Conservation (phyloP, 495 filamentous ascomycete genomes). For the Baudoinia panamericana region DNA sequence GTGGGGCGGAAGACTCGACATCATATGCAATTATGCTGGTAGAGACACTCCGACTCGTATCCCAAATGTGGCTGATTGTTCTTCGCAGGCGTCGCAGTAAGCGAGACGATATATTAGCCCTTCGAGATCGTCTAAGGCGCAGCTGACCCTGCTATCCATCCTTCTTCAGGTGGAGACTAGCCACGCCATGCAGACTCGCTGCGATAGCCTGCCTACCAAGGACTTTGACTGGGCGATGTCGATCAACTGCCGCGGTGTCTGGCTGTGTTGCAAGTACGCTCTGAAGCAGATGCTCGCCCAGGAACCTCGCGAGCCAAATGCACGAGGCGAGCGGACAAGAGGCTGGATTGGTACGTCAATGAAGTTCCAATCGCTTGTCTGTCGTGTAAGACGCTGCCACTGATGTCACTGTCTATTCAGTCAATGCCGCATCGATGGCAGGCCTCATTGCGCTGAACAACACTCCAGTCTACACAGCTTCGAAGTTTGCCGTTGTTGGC, state of each 20-base stretch:
- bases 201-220: constrained; percentile 2
- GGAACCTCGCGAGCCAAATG: constrained; percentile 16
- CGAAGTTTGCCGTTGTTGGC: constrained; percentile 17
- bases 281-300: constrained; percentile 22
- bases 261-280: constrained; percentile 20
- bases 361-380: too few species aligned
- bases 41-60: not conserved
- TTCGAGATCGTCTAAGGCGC: not conserved
- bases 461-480: constrained; percentile 4
- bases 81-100: not conserved
- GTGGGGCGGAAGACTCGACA: constrained; percentile 16
- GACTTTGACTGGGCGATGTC: constrained; percentile 11
- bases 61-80: not conserved
- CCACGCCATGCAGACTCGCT: not conserved
- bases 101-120: not conserved
- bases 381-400: too few species aligned
- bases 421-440: constrained; percentile 18
- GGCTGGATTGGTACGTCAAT: too few species aligned
- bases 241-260: constrained; percentile 21
- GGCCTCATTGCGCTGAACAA: constrained; percentile 9
- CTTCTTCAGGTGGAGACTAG: too few species aligned
- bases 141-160: too few species aligned
- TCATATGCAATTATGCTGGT: constrained; percentile 22
- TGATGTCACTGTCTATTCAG: too few species aligned
- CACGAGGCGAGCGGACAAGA: constrained; percentile 18